Conservation (phyloP, 2,329 filamentous ascomycete genomes). For the Cytospora piceicola region DNA sequence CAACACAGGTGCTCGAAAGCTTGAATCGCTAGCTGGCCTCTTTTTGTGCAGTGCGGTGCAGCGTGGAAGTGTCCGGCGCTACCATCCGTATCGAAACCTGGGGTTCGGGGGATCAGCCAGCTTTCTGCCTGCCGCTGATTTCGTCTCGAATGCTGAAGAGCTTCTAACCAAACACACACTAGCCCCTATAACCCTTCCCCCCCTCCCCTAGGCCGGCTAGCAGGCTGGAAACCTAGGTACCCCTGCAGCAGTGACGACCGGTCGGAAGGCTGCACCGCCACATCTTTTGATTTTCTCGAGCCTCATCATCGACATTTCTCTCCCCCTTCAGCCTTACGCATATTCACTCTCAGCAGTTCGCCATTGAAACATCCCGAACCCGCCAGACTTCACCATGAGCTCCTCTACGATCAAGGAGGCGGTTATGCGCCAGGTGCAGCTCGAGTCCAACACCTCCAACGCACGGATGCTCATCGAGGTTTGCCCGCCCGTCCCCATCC, state of each 20-base stretch:
- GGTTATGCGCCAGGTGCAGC: slow-evolving; percentile 67
- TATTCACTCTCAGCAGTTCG: neutral
- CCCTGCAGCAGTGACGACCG: slow-evolving; percentile 19
- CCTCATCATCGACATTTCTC: slow-evolving; percentile 26
- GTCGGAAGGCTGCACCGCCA: slow-evolving; percentile 26
- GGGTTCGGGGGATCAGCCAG: slow-evolving; percentile 20
- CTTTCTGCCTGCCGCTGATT: slow-evolving; percentile 8
- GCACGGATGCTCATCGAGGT: slow-evolving; percentile 73
- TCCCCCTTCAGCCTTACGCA: slow-evolving; percentile 13
- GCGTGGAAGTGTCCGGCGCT: neutral
- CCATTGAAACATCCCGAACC: neutral
- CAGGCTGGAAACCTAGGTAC: slow-evolving; percentile 3
- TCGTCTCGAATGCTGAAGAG: neutral
- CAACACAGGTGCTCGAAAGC: slow-evolving; percentile 17
- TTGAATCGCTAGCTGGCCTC: slow-evolving; percentile 36
- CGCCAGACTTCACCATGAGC: slow-evolving; percentile 50
- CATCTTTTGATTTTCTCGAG: slow-evolving; percentile 29
- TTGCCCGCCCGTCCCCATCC: slow-evolving; percentile 35
- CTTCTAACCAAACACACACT: neutral
- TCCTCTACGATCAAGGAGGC: slow-evolving; percentile 62
- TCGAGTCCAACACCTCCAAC: slow-evolving; percentile 69
- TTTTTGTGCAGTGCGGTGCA: slow-evolving; percentile 31
- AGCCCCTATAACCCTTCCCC: too few species aligned
- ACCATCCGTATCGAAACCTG: slow-evolving; percentile 24
- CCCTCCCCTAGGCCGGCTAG: too few species aligned